Percentiles rank a stretch among this genome's conserved stretches.
Evolutionary conservation across 2,329 filamentous ascomycete genomes (phyloP).

Genomic region (Alternaria triticimaculans): DNA sequence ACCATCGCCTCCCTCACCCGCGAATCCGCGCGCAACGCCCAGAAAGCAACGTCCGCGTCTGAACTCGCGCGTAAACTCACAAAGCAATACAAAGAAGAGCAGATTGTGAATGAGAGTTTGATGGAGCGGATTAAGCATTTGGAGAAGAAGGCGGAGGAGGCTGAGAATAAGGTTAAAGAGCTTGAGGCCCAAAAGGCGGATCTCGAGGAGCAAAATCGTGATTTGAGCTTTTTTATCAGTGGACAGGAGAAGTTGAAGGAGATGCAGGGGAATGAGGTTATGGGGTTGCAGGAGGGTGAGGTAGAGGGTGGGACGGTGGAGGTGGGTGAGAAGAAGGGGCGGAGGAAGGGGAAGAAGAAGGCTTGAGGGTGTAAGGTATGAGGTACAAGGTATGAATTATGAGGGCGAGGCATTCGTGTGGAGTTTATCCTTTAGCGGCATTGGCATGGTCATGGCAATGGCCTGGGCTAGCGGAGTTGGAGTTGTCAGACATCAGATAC

Average conservation of each 20-base stretch:
- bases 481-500: not conserved
- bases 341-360: conserved; percentile 36
- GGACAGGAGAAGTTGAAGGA: conserved; percentile 80
- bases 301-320: conserved; percentile 53
- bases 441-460: not conserved
- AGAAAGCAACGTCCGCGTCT: conserved; percentile 73
- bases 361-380: not conserved
- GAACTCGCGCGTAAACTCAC: conserved; percentile 77
- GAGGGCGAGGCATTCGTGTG: not conserved
- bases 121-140: conserved; percentile 81
- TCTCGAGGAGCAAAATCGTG: conserved; percentile 83
- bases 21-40: conserved; percentile 64
- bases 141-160: conserved; percentile 62
- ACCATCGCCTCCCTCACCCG: conserved; percentile 74
- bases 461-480: not conserved
- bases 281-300: conserved; percentile 69
- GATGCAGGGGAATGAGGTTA: conserved; percentile 72
- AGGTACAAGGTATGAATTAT: not conserved
- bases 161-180: conserved; percentile 57
- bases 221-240: conserved; percentile 86
- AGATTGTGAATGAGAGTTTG: conserved; percentile 79
- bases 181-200: conserved; percentile 67
- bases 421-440: not conserved
- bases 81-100: conserved; percentile 83
- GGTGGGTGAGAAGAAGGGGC: conserved; percentile 39